Base-by-base conservation (phyloP, 2,329 filamentous ascomycete genomes). In the Aspergillus calidoustus region DNA sequence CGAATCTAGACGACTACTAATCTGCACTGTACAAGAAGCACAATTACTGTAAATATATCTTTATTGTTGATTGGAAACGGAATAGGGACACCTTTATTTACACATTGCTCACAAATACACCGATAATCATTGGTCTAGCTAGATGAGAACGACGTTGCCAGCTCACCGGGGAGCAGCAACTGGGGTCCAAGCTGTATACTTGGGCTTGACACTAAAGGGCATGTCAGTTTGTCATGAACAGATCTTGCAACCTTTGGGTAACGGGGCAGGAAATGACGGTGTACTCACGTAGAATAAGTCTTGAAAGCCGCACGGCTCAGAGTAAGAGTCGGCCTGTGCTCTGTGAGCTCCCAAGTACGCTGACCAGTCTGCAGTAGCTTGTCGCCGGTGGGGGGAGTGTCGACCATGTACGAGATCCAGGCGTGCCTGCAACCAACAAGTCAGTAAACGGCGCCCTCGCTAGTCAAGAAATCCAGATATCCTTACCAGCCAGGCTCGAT, bases 401-500 rank as follows among this genome's bases (percentile, higher is more conserved):
- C 93, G 72, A 97, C 89, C 80, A 89, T 83, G 81, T 99, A 98
- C 68, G 92, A 92, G 71, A 99, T 93, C 95, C 95, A 99, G 31
- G 91, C 92, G 81, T 98, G 95, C 95, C 86, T 87, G 54, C 19
- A 54, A 9, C 5, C 19, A 54, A 7, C 5, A 4, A 43, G 34
- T 48, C 22, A 55, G 44, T 50, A 54, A 54, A 47, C 19, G 13
- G 15, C 25, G 9, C 38, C 41, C 28, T 31, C 25, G 31, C 23
- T 25, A n/a, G 41, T 28, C 3, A 9, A 28, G 17, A 9, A 28
- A 50, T 25, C 15, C n/a, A 28, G 22, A 8, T 43, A 41, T 47
- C 30, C 71, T 72, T 80, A 87, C 85, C 95, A 99, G 79, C 94
- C 91, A 54, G 94, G 93, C 80, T 98, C 94, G 72, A 97, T 91